Conservation (phyloP, 2,329 filamentous ascomycete genomes). For the Pseudocercospora pini-densiflorae region DNA sequence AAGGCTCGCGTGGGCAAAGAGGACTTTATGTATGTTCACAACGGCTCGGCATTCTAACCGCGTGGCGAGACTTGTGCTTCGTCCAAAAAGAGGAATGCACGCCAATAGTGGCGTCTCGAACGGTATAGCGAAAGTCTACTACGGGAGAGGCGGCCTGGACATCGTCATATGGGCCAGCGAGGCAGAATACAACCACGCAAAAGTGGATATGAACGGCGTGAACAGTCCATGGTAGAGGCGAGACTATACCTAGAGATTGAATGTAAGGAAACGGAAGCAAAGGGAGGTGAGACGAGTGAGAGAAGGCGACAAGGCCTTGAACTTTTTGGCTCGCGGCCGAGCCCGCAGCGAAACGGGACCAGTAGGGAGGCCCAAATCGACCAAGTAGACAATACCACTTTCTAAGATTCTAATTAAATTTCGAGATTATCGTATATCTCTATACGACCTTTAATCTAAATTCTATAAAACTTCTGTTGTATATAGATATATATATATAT, state of each 20-base stretch:
- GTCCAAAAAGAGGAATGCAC: background rate
- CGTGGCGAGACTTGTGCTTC: background rate
- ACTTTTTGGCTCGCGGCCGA: background rate
- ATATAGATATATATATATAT: no score
- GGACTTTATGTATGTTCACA: background rate
- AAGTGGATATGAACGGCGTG: background rate
- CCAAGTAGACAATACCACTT: no score
- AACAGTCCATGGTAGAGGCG: background rate
- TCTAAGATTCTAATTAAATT: no score
- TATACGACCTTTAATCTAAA: no score
- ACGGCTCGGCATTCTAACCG: background rate
- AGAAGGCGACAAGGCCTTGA: background rate
- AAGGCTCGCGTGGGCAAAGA: background rate
- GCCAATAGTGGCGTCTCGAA: background rate
- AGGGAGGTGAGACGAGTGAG: background rate
- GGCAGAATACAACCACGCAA: background rate
- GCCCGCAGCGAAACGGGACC: background rate
- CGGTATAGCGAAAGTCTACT: slow-evolving; percentile 4
- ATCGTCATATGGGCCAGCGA: background rate
- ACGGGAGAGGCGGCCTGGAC: background rate
- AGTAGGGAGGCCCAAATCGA: no score
- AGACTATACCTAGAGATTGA: background rate
- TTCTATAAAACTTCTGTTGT: no score
- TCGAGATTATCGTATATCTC: no score
- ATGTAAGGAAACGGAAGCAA: no score